Evolutionary conservation across 768 basidiomycete genomes (phyloP), one percentile per base, ranked within the genome.

Genomic region (Fomitopsis pulvina): DNA sequence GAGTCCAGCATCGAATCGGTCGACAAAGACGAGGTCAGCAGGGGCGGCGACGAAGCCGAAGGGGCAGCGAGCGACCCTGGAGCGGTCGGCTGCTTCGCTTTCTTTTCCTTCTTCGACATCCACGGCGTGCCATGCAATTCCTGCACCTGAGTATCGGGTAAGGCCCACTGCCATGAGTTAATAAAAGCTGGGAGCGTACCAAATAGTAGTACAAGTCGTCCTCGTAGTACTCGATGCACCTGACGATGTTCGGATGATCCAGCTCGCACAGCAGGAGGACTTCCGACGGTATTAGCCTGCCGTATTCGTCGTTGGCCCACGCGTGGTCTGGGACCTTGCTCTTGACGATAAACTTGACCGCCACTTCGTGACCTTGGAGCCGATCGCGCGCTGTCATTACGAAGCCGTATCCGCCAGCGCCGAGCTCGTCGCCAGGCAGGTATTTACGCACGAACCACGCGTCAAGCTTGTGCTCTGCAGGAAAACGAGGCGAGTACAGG

Each of bases 301-400:
- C 65, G 20, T 67, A 63, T 44, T 80, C 73, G 62, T 89, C 81
- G 45, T 81, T 67, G 68, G 78, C 79, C 83, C 81, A 80, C 28
- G 76, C 76, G 52, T 76, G 73, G 16, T 74, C 74, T 0, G 78
- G 78, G 1, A 83, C 74, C 53, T 80, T 77, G 45, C 72, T 76
- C 66, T 91, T 93, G 70, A 87, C 80, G 61, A 97, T 92, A 65
- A 97, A 96, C 69, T 97, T 97, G 66, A 96, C 87, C 0, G 93
- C 93, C 47, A 93, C 92, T 63, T 92, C 87, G 50, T 71, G 65
- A 0, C 74, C 73, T 41, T 77, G 73, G 26, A 55, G 58, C 12
- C 78, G 80, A 61, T 89, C 80, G 29, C 73, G 68, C 9, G 91
- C 92, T 2, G 87, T 86, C 78, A 95, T 88, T 24, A 97, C 94